phyloP scores from a whole-genome alignment of 305 asterid genomes.

The Plantago rigida region DNA sequence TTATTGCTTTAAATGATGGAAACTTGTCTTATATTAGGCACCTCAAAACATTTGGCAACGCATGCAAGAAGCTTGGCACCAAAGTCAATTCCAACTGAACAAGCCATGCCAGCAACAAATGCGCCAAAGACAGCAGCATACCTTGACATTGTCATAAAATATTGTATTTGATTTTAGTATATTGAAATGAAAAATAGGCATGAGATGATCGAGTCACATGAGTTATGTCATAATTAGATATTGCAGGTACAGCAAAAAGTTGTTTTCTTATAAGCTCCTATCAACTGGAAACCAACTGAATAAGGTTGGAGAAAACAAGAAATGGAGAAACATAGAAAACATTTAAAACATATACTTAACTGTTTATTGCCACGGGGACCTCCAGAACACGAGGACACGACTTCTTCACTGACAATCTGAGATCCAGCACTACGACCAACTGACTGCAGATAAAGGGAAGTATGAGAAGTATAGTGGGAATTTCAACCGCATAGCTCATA shows the following conservation, averaged over 20 bases:
- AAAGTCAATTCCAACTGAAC: slow-evolving; percentile 76
- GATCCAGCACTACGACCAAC: slow-evolving; percentile 62
- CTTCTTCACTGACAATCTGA: slow-evolving; percentile 55
- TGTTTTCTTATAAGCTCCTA: neutral
- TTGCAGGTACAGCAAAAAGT: neutral
- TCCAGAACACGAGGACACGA: slow-evolving; percentile 67
- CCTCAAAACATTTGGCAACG: slow-evolving; percentile 80
- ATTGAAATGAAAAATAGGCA: slow-evolving; percentile 5
- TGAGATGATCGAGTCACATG: neutral
- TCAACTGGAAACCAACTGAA: slow-evolving; percentile 12
- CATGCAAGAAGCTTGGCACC: slow-evolving; percentile 85
- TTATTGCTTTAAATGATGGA: neutral
- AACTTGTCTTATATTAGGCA: slow-evolving; percentile 22
- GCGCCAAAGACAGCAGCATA: slow-evolving; percentile 85
- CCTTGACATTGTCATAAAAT: slow-evolving; percentile 37
- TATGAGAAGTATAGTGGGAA: slow-evolving; percentile 13
- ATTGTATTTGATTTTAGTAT: slow-evolving; percentile 21
- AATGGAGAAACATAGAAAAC: slow-evolving; percentile 4
- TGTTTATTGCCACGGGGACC: slow-evolving; percentile 93
- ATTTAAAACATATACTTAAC: slow-evolving; percentile 35
- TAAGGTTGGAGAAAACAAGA: neutral
- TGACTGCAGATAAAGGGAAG: slow-evolving; percentile 44
- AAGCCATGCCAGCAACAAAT: slow-evolving; percentile 87
- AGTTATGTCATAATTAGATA: slow-evolving; percentile 11
- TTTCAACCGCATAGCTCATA: slow-evolving; percentile 14